Base-by-base conservation (phyloP, 2,329 filamentous ascomycete genomes). In the Alternaria metachromatica region DNA sequence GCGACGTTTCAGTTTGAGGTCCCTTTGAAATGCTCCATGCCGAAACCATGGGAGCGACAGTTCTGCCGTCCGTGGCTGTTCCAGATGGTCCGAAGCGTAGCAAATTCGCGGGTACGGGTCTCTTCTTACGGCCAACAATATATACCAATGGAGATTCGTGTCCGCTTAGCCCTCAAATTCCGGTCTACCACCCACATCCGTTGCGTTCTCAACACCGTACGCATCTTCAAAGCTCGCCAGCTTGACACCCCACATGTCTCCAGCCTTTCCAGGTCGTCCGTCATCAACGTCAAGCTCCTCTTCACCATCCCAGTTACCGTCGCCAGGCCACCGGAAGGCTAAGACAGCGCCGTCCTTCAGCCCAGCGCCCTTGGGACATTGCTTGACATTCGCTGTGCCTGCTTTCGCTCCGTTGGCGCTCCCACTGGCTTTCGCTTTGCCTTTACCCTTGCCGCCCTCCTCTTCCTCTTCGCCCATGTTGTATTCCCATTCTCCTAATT, bases 391-490 rank as follows among this genome's bases (percentile, higher is more conserved):
- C 30, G 44, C 61, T 12, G 56, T 48, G 10, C 53, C 63, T 7
- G 53, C 60, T 2, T 43, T 37, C 20, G 55, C 33, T n/a, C 57
- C 49, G 3, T 23, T 53, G 20, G 20, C 33, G 37, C 44, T 63
- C 3, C 45, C 41, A 6, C 70, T 71, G 9, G 72, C 79, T 62
- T 81, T 82, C 15, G 74, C 80, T 55, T 81, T 82, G 10, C 80
- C 81, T 54, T 83, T 81, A 2, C 63, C 81, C 57, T 84, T 81
- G 8, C 61, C 66, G 20, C 55, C 66, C 7, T 76, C 76, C 1
- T 74, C 76, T 2, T 76, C 76, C 5, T 74, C 70, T 15, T 74
- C 76, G 10, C 66, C 73, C 0, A 53, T 55, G 5, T 30, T 56
- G 15, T 69, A 66, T 41, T 80, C 73, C 78, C 78, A 80, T 25